Evolutionary conservation across 257 asterid species (phyloP).

Genomic region (Solanum chiquidenum): DNA sequence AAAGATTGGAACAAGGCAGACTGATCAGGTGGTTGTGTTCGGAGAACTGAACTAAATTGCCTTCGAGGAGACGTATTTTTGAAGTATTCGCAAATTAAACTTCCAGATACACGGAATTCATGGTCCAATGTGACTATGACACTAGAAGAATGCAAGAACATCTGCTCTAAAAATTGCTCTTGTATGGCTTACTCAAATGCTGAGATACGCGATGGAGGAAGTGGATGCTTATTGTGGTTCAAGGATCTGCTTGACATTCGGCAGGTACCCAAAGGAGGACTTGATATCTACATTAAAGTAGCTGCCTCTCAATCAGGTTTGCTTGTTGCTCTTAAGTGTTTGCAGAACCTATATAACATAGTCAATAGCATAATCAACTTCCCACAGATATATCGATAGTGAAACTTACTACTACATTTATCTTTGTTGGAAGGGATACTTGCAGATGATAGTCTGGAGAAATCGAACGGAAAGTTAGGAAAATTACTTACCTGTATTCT

Average conservation of each 20-base stretch:
- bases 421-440: not conserved
- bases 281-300: conserved; percentile 13
- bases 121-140: not conserved
- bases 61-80: conserved; percentile 6
- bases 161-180: conserved; percentile 24
- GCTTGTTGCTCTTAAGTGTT: not conserved
- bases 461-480: not conserved
- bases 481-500: not conserved
- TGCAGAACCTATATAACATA: not conserved
- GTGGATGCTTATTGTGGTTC: conserved; percentile 32
- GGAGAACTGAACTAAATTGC: conserved; percentile 14
- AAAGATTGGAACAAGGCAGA: conserved; percentile 4
- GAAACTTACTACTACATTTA: not conserved
- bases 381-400: not conserved
- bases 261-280: not conserved
- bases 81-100: conserved; percentile 8
- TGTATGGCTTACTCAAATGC: conserved; percentile 24
- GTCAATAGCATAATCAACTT: not conserved
- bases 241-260: conserved; percentile 15
- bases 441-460: not conserved
- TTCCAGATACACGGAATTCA: conserved; percentile 13
- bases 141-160: conserved; percentile 11
- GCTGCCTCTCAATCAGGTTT: conserved; percentile 8
- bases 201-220: conserved; percentile 3
- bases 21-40: conserved; percentile 22